phyloP scores from a whole-genome alignment of 2,329 filamentous ascomycete genomes.

The Herpotrichia juniperi region DNA sequence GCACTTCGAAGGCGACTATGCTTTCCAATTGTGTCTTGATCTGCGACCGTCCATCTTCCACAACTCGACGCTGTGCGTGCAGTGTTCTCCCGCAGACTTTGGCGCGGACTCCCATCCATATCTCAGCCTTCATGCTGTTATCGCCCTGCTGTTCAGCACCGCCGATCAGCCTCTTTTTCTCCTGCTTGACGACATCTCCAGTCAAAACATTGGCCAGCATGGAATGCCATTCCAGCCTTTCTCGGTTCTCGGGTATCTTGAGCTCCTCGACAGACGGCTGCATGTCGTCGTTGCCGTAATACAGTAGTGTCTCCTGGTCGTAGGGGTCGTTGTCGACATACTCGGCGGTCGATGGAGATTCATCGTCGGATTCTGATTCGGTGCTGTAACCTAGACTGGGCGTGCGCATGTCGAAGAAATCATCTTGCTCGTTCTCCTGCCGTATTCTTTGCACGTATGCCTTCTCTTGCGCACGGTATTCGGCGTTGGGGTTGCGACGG shows the following conservation, averaged over 20 bases:
- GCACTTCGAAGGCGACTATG: slow-evolving; percentile 91
- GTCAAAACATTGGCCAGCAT: slow-evolving; percentile 97
- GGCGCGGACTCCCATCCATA: slow-evolving; percentile 89
- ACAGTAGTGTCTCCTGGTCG: slow-evolving; percentile 90
- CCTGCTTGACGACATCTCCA: slow-evolving; percentile 95
- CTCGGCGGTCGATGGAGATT: slow-evolving; percentile 83
- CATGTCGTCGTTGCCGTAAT: slow-evolving; percentile 87
- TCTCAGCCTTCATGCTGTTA: slow-evolving; percentile 69
- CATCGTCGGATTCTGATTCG: slow-evolving; percentile 88
- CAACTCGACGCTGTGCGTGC: slow-evolving; percentile 81
- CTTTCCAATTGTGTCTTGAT: slow-evolving; percentile 81
- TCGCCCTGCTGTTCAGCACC: slow-evolving; percentile 75
- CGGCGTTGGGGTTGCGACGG: slow-evolving; percentile 70
- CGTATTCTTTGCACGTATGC: slow-evolving; percentile 92
- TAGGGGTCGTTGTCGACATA: slow-evolving; percentile 83
- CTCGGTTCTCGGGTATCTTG: slow-evolving; percentile 83
- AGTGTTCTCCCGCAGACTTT: slow-evolving; percentile 83
- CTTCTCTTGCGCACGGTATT: slow-evolving; percentile 85
- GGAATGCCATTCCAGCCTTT: slow-evolving; percentile 95
- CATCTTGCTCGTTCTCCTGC: slow-evolving; percentile 71
- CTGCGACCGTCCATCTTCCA: slow-evolving; percentile 80
- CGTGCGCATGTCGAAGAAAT: slow-evolving; percentile 78
- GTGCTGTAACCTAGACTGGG: slow-evolving; percentile 69
- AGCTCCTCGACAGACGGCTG: slow-evolving; percentile 90
- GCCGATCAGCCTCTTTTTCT: slow-evolving; percentile 93